Conservation (phyloP, 805 yeast species). For the Maudiozyma pseudohumilis region DNA sequence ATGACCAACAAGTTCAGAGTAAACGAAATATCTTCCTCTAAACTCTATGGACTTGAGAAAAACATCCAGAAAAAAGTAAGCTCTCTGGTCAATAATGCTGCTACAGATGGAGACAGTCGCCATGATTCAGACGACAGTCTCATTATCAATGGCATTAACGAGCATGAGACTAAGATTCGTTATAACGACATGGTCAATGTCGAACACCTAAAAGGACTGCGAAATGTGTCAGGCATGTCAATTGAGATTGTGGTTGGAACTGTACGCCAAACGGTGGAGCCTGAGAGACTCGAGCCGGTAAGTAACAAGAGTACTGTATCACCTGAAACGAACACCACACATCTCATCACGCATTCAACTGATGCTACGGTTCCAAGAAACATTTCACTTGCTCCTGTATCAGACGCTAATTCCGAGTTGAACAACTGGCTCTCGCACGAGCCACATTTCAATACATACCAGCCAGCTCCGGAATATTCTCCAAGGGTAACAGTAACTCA, state of each 20-base stretch:
- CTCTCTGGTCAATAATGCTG: slow-evolving; percentile 6
- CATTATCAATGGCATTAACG: slow-evolving; percentile 10
- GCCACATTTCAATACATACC: slow-evolving; percentile 1
- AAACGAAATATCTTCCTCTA: neutral
- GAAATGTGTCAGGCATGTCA: slow-evolving; percentile 72
- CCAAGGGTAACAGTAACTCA: slow-evolving; percentile 1
- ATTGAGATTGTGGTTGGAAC: slow-evolving; percentile 78
- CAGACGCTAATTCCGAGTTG: too few relatives aligned
- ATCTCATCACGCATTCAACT: neutral
- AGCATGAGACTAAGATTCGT: slow-evolving; percentile 20
- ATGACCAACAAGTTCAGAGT: neutral
- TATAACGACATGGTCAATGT: slow-evolving; percentile 54
- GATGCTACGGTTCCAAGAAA: neutral
- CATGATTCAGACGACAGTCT: slow-evolving; percentile 14
- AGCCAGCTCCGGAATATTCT: slow-evolving; percentile 16
- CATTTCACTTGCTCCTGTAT: neutral
- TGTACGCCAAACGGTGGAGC: slow-evolving; percentile 13
- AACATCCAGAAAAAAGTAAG: slow-evolving; percentile 13
- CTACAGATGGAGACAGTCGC: neutral
- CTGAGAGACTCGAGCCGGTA: neutral
- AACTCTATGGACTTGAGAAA: slow-evolving; percentile 3
- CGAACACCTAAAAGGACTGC: slow-evolving; percentile 63
- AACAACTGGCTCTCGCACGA: slow-evolving; percentile 13
- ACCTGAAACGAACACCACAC: neutral
- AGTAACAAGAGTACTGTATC: neutral